Evolutionary conservation across 2,329 filamentous ascomycete genomes (phyloP), one percentile per base, ranked within the genome.

Genomic region (Exophiala mesophila): DNA sequence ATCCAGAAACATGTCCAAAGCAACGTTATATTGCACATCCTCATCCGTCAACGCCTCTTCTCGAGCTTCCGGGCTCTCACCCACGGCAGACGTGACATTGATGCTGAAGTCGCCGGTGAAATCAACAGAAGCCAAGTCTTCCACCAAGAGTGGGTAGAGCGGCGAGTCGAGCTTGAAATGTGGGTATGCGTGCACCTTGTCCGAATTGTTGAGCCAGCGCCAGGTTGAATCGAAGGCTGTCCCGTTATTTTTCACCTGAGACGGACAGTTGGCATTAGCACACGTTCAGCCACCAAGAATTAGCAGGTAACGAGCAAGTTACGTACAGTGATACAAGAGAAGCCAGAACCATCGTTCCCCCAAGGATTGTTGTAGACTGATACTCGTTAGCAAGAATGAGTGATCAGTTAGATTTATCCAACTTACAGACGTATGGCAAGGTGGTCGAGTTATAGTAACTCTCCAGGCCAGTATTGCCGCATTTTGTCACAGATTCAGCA

Each of bases 351-450:
- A 15, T 41, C 39, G 18, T 41, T 35, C 3, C 39, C 39, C 39
- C 30, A 41, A 13, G 39, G 31, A 23, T 41, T 35, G n/a, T 34
- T 41, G 29, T 34, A 41, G 29, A 41, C 39, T 41, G 12, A 28
- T 4, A 3, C 19, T 16, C 2, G 16, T 31, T 13, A 28, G 31
- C 26, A 40, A 12, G 23, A 15, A n/a, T 13, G 5, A 16, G 5
- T 23, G 20, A 16, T n/a, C n/a, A n/a, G n/a, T n/a, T n/a, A n/a
- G n/a, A n/a, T n/a, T n/a, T n/a, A n/a, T 6, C 33, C 6, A 24
- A 33, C 47, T 34, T 19, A 50, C 47, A 50, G 13, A 39, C 20
- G 21, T 50, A 50, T 5, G 48, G 44, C 8, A 45, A 18, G 7
- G 36, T 39, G 4, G 36, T 39, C 5, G 36, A 39, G 12, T 39